phyloP scores from a whole-genome alignment of 805 yeast species.

The Lipomyces orientalis region DNA sequence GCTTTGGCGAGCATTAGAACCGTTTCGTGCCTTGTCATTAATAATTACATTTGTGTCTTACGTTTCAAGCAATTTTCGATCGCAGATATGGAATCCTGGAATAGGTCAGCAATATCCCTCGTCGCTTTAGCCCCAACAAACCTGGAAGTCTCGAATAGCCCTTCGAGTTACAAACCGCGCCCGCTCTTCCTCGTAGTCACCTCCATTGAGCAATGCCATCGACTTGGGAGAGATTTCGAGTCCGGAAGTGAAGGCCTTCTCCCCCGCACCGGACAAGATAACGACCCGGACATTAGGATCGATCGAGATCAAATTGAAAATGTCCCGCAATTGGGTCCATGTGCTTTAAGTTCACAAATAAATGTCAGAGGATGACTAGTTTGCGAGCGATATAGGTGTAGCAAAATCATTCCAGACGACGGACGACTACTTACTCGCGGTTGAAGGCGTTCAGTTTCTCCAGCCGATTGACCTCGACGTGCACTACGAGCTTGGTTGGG shows the following conservation, averaged over 20 bases:
- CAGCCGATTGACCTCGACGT: slow-evolving; percentile 68
- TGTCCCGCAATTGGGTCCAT: slow-evolving; percentile 61
- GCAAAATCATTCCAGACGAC: not conserved
- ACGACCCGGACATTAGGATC: slow-evolving; percentile 58
- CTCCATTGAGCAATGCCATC: slow-evolving; percentile 22
- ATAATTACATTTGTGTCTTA: slow-evolving; percentile 1
- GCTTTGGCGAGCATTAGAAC: slow-evolving; percentile 43
- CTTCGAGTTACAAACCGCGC: slow-evolving; percentile 45
- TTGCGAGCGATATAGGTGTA: not conserved
- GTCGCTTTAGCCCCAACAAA: slow-evolving; percentile 50
- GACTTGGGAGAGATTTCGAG: slow-evolving; percentile 54
- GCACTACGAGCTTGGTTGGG: slow-evolving; percentile 56
- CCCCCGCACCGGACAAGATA: slow-evolving; percentile 61
- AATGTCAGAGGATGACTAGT: not conserved
- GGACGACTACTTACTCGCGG: slow-evolving; percentile 10
- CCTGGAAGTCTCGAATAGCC: slow-evolving; percentile 64
- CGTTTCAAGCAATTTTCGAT: slow-evolving; percentile 37
- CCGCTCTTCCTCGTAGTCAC: slow-evolving; percentile 32
- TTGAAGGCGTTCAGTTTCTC: slow-evolving; percentile 61
- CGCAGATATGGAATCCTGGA: slow-evolving; percentile 22
- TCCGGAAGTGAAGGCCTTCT: slow-evolving; percentile 66
- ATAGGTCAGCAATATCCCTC: slow-evolving; percentile 14
- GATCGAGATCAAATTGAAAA: slow-evolving; percentile 54
- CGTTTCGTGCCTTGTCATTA: not conserved
- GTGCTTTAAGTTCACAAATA: slow-evolving; percentile 41